phyloP scores from a whole-genome alignment of 2,329 filamentous ascomycete species.

The Fusarium palustre region DNA sequence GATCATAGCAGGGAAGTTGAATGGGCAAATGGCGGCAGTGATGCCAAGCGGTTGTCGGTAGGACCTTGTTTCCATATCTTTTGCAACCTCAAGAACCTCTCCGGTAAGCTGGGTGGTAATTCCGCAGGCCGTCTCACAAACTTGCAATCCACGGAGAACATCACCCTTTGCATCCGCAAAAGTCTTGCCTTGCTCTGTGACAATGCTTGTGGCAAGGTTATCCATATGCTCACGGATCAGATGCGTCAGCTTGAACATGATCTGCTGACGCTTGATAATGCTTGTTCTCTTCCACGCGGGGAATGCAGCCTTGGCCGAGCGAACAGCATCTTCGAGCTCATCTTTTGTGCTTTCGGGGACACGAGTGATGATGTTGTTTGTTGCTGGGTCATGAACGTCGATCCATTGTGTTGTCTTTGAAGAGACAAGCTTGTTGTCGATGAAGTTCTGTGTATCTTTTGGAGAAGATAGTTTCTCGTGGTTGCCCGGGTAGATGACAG shows the following conservation, averaged over 20 bases:
- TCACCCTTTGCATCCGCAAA: slow-evolving; percentile 80
- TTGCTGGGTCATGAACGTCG: slow-evolving; percentile 80
- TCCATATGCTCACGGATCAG: slow-evolving; percentile 84
- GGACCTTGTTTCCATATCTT: slow-evolving; percentile 84
- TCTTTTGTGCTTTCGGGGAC: slow-evolving; percentile 80
- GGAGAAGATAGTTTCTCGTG: slow-evolving; percentile 39
- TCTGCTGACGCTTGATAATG: slow-evolving; percentile 75
- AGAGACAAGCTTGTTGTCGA: slow-evolving; percentile 76
- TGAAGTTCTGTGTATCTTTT: slow-evolving; percentile 75
- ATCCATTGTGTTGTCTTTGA: slow-evolving; percentile 75
- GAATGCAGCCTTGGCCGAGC: slow-evolving; percentile 77
- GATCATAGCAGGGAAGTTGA: slow-evolving; percentile 89
- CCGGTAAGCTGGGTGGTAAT: slow-evolving; percentile 80
- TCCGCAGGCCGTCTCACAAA: slow-evolving; percentile 79
- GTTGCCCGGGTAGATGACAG: slow-evolving; percentile 41
- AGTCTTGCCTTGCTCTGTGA: slow-evolving; percentile 82
- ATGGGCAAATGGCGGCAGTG: slow-evolving; percentile 82
- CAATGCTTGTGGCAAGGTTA: slow-evolving; percentile 79
- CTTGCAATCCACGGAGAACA: slow-evolving; percentile 79
- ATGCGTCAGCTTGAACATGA: slow-evolving; percentile 81
- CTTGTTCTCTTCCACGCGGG: slow-evolving; percentile 74
- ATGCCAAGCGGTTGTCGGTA: slow-evolving; percentile 80
- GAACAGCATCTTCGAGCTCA: slow-evolving; percentile 75
- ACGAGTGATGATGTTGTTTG: slow-evolving; percentile 80
- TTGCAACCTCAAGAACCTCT: slow-evolving; percentile 81